phyloP scores from a whole-genome alignment of 805 yeast species.

The Hanseniaspora hatyaiensis region DNA sequence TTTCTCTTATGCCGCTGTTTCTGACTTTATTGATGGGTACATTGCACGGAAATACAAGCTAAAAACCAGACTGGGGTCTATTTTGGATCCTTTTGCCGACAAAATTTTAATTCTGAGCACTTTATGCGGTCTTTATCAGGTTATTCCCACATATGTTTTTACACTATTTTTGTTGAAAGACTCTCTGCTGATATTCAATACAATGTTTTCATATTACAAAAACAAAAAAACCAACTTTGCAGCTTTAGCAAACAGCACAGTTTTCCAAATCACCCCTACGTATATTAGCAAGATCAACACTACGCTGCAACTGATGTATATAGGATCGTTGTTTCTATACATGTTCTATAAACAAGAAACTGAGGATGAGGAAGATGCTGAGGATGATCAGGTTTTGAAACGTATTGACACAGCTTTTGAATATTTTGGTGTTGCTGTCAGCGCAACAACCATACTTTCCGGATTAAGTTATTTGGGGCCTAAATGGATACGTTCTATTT shows the following conservation, averaged over 20 bases:
- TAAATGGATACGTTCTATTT: conserved; percentile 31
- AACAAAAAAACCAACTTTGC: not conserved
- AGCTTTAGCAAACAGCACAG: not conserved
- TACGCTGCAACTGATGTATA: conserved; percentile 79
- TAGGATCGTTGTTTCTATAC: conserved; percentile 39
- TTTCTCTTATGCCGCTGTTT: conserved; percentile 74
- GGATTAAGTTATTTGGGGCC: conserved; percentile 56
- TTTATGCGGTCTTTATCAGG: conserved; percentile 58
- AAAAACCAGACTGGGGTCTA: conserved; percentile 75
- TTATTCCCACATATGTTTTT: not conserved
- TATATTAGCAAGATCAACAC: conserved; percentile 80
- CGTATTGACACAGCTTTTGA: conserved; percentile 22
- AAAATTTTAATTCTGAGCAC: conserved; percentile 71
- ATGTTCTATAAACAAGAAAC: conserved; percentile 15
- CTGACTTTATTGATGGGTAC: conserved; percentile 86
- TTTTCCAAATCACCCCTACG: conserved; percentile 78
- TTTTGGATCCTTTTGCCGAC: conserved; percentile 92
- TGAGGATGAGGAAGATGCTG: conserved; percentile 17
- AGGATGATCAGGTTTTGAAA: not conserved
- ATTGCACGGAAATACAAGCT: conserved; percentile 72
- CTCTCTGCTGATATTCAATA: not conserved
- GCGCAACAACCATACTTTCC: conserved; percentile 60
- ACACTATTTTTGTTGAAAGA: not conserved
- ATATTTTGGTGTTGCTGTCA: conserved; percentile 44
- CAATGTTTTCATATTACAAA: not conserved